Evolutionary conservation across 2,329 filamentous ascomycete genomes (phyloP).

Genomic region (Aspergillus brasiliensis): DNA sequence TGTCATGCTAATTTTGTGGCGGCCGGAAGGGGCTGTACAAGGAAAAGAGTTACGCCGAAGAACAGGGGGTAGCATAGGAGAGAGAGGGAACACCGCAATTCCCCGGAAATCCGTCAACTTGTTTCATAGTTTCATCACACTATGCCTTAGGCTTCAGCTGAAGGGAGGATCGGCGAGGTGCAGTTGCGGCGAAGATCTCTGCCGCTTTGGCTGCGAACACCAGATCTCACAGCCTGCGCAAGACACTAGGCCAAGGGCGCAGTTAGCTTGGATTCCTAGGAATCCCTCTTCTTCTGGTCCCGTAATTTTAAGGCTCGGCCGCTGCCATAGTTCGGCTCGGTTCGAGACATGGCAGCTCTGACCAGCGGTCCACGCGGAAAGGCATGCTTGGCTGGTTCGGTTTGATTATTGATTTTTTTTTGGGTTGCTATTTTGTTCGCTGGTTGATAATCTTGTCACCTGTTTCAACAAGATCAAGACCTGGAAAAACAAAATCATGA

Average conservation of each 20-base stretch:
- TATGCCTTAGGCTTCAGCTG: background rate
- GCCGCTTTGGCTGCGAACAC: slow-evolving; percentile 7
- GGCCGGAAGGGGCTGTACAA: slow-evolving; percentile 10
- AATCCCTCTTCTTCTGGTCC: background rate
- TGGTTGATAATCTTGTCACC: background rate
- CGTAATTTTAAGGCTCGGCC: slow-evolving; percentile 9
- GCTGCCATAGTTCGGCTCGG: slow-evolving; percentile 16
- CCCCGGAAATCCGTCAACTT: slow-evolving; percentile 4
- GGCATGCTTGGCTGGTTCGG: slow-evolving; percentile 7
- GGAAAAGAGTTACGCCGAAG: background rate
- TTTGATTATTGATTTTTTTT: background rate
- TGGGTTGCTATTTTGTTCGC: background rate
- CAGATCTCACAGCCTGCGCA: slow-evolving; percentile 2
- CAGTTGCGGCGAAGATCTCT: slow-evolving; percentile 7
- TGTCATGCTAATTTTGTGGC: slow-evolving; percentile 7
- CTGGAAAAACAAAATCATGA: background rate
- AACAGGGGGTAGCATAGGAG: background rate
- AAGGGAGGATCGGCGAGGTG: slow-evolving; percentile 16
- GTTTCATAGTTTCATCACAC: slow-evolving; percentile 12
- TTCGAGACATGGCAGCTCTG: slow-evolving; percentile 17
- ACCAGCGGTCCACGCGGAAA: slow-evolving; percentile 13
- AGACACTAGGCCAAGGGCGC: background rate
- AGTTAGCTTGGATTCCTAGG: background rate
- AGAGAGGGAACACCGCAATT: slow-evolving; percentile 1
- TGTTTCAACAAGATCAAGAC: background rate